Conservation (phyloP, 441 rosid genomes). For the Pelargonium hybrid region DNA sequence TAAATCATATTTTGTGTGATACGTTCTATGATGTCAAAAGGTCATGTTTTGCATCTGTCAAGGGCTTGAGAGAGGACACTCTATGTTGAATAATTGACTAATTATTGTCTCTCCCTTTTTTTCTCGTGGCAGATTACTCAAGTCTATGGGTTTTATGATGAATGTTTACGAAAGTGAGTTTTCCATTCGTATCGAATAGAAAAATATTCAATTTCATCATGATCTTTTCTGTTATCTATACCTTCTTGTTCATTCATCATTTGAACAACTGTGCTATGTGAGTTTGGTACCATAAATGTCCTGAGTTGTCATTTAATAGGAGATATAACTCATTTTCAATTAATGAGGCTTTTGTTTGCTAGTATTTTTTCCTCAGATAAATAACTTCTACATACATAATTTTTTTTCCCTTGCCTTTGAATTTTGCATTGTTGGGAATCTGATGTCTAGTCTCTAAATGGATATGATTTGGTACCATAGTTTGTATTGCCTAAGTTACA, state of each 20-base stretch:
- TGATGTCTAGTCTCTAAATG: not conserved
- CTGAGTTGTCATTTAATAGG: not conserved
- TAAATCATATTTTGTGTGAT: not conserved
- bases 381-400: not conserved
- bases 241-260: not conserved
- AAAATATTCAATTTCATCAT: not conserved
- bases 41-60: not conserved
- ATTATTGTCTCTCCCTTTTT: conserved; percentile 6
- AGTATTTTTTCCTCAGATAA: not conserved
- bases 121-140: conserved; percentile 52
- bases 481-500: not conserved
- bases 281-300: not conserved
- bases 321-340: not conserved
- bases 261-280: not conserved
- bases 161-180: conserved; percentile 57
- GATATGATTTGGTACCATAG: not conserved
- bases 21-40: not conserved
- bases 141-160: conserved; percentile 41
- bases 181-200: conserved; percentile 5
- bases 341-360: not conserved
- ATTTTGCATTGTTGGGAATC: not conserved
- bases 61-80: not conserved
- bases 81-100: conserved; percentile 19
- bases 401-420: not conserved
- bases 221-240: not conserved